A percentile compares a stretch with the other conserved stretches of the same genome.
Conservation (phyloP, 768 basidiomycete species). For the Mycena kentingensis region DNA sequence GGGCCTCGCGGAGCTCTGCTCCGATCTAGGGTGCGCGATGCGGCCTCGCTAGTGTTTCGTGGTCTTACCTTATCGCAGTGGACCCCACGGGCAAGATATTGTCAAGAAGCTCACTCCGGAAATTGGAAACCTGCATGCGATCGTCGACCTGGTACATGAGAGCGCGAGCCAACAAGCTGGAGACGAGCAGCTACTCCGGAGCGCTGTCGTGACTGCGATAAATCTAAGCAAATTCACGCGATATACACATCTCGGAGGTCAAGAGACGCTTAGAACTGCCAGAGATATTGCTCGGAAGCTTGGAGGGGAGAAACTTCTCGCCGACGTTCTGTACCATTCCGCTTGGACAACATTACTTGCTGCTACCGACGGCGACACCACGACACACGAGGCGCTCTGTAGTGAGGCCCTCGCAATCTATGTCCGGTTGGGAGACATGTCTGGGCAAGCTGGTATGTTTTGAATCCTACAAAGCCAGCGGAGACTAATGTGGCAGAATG, state of each 20-base stretch:
- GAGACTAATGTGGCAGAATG: conserved; percentile 14
- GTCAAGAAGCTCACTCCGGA: conserved; percentile 19
- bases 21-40: conserved; percentile 17
- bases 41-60: not conserved
- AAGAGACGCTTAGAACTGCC: conserved; percentile 16
- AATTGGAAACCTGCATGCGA: conserved; percentile 20
- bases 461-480: not conserved
- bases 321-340: conserved; percentile 20
- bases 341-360: conserved; percentile 6
- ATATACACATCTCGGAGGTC: conserved; percentile 22
- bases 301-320: conserved; percentile 11
- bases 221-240: conserved; percentile 23
- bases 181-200: conserved; percentile 16
- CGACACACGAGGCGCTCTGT: conserved; percentile 18
- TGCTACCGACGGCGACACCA: not conserved
- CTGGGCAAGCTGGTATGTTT: conserved; percentile 18
- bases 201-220: conserved; percentile 19
- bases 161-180: conserved; percentile 13
- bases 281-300: conserved; percentile 11
- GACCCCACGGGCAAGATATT: conserved; percentile 21
- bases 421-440: conserved; percentile 11
- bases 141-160: conserved; percentile 18
- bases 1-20: conserved; percentile 17
- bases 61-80: conserved; percentile 2
- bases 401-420: conserved; percentile 20